phyloP scores from a whole-genome alignment of 78 protist species.

The Tieghemostelium lacteum region DNA sequence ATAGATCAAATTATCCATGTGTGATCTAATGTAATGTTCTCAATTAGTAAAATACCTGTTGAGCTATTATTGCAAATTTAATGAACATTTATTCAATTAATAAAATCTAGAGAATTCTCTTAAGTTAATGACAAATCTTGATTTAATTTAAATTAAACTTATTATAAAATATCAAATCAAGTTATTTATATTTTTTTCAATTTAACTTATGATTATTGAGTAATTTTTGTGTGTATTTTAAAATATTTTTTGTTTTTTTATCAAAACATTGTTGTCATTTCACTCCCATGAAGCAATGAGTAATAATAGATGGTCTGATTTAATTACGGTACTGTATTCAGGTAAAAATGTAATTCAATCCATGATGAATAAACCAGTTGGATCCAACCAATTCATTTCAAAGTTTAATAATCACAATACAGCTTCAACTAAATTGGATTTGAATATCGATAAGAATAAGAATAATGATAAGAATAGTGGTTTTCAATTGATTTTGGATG shows the following conservation, averaged over 20 bases:
- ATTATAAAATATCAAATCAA: too few relatives aligned
- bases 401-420: too few relatives aligned
- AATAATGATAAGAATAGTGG: background rate
- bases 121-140: too few relatives aligned
- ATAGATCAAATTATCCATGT: too few relatives aligned
- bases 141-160: too few relatives aligned
- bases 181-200: too few relatives aligned
- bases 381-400: constrained; percentile 5
- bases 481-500: background rate
- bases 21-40: too few relatives aligned
- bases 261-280: background rate
- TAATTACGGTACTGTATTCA: constrained; percentile 26
- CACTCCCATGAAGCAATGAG: background rate
- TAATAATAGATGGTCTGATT: constrained; percentile 18
- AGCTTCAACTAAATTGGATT: background rate
- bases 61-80: too few relatives aligned
- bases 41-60: too few relatives aligned
- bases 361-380: constrained; percentile 10
- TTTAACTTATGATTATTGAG: too few relatives aligned
- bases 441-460: background rate
- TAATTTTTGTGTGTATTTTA: background rate
- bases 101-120: too few relatives aligned
- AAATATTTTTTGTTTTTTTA: background rate
- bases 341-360: constrained; percentile 49
- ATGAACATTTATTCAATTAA: too few relatives aligned